Conservation (phyloP, 1,284 basidiomycete genomes). For the Irpex lacteus region DNA sequence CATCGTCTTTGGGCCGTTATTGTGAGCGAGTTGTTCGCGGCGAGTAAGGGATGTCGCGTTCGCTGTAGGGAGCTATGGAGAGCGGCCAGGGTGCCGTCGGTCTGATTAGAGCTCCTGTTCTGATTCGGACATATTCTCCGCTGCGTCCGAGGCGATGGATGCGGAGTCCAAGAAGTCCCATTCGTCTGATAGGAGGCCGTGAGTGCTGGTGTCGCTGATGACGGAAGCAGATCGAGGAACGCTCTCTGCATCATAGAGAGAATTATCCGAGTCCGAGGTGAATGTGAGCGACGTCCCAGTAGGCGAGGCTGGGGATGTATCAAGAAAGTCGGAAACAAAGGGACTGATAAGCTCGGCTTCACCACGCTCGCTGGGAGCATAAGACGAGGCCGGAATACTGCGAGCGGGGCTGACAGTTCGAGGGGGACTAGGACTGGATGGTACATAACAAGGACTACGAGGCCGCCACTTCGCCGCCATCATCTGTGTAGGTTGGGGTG, state of each 20-base stretch:
- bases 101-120: background rate
- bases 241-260: slow-evolving; percentile 2
- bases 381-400: too few relatives aligned
- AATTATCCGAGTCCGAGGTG: background rate
- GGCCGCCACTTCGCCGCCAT: background rate
- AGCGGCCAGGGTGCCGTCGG: background rate
- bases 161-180: slow-evolving; percentile 6
- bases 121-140: background rate
- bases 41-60: too few relatives aligned
- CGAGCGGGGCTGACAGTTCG: background rate
- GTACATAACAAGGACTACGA: background rate
- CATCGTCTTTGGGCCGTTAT: too few relatives aligned
- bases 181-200: background rate
- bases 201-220: slow-evolving; percentile 3
- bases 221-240: slow-evolving; percentile 13
- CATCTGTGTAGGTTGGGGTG: background rate
- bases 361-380: too few relatives aligned
- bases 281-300: background rate
- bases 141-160: background rate
- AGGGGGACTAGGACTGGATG: background rate
- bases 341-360: too few relatives aligned
- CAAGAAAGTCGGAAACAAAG: too few relatives aligned
- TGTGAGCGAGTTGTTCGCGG: background rate
- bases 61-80: too few relatives aligned
- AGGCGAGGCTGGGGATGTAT: too few relatives aligned